Conservation (phyloP, 768 basidiomycete genomes). For the Termitomyces bulborhizus region DNA sequence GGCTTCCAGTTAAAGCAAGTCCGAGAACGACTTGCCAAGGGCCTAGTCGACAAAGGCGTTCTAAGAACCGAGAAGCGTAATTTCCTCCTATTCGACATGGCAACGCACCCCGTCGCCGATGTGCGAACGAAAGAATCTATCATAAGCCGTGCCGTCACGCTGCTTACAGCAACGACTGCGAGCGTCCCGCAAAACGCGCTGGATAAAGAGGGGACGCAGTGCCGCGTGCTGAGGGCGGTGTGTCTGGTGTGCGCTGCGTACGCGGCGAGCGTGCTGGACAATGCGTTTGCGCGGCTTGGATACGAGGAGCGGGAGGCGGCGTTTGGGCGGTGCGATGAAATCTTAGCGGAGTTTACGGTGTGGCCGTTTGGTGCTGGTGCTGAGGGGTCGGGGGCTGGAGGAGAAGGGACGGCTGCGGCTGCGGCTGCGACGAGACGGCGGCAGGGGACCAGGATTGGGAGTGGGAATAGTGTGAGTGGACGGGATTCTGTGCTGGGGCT, state of each 20-base stretch:
- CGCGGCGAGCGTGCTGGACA: constrained; percentile 92
- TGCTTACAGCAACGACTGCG: constrained; percentile 80
- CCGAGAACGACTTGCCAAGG: constrained; percentile 93
- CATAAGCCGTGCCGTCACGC: constrained; percentile 64
- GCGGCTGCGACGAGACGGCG: constrained; percentile 28
- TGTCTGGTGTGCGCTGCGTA: constrained; percentile 89
- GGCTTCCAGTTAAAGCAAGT: constrained; percentile 99
- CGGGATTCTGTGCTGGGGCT: constrained; percentile 70
- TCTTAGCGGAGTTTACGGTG: constrained; percentile 81
- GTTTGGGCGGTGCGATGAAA: constrained; percentile 90
- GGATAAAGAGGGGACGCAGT: constrained; percentile 73
- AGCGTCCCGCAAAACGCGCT: constrained; percentile 73
- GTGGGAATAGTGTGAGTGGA: constrained; percentile 37
- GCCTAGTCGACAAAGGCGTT: constrained; percentile 96
- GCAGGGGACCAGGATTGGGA: constrained; percentile 38
- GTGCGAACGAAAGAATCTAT: constrained; percentile 84
- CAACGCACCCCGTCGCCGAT: constrained; percentile 96
- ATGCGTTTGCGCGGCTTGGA: constrained; percentile 80
- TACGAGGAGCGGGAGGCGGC: constrained; percentile 95
- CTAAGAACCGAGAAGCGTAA: constrained; percentile 99
- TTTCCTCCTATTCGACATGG: constrained; percentile 99
- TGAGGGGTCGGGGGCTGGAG: constrained; percentile 11
- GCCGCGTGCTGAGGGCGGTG: constrained; percentile 73
- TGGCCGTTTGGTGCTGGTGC: constrained; percentile 82
- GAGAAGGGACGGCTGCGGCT: constrained; percentile 19